Conservation (phyloP, 2,329 filamentous ascomycete genomes). For the Penicillium sp. region DNA sequence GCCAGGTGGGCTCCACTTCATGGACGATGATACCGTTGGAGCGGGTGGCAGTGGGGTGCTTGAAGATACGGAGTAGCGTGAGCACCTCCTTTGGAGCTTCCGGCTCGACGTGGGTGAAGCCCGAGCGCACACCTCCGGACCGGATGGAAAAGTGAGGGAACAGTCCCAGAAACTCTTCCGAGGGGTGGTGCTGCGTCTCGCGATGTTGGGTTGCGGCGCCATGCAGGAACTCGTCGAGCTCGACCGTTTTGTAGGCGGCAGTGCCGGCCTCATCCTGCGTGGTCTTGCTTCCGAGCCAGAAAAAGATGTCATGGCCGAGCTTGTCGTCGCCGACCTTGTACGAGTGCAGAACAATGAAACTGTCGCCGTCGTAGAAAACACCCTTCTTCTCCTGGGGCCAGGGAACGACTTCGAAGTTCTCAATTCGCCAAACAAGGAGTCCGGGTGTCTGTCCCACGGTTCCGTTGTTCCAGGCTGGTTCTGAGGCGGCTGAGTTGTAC, state of each 20-base stretch:
- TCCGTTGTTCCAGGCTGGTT: conserved; percentile 66
- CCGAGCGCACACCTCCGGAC: conserved; percentile 59
- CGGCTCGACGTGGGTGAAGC: conserved; percentile 62
- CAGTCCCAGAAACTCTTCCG: conserved; percentile 58
- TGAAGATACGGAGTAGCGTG: conserved; percentile 62
- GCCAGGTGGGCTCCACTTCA: conserved; percentile 62
- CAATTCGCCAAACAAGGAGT: conserved; percentile 64
- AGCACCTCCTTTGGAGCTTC: conserved; percentile 46
- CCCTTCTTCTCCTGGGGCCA: conserved; percentile 59
- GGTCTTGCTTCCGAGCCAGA: conserved; percentile 66
- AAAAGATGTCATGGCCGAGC: conserved; percentile 64
- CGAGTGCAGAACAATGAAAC: conserved; percentile 64
- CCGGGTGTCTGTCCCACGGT: conserved; percentile 54
- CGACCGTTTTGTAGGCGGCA: conserved; percentile 68
- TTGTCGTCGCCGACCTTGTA: conserved; percentile 53
- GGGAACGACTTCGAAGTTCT: conserved; percentile 62
- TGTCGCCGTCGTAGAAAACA: conserved; percentile 65
- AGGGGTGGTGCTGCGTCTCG: conserved; percentile 60
- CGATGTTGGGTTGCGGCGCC: conserved; percentile 63
- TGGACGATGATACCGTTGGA: conserved; percentile 57
- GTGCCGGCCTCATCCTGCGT: conserved; percentile 67
- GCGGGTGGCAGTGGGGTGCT: conserved; percentile 51
- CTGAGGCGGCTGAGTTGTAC: conserved; percentile 61
- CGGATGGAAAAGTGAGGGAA: conserved; percentile 62
- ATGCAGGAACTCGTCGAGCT: conserved; percentile 64